A percentile compares a stretch with the other conserved stretches of the same genome.
These are phyloP conservation scores for Glycine latifolia DNA, from an alignment of 306 rosid species.

Conservation along the genomic window DNA sequence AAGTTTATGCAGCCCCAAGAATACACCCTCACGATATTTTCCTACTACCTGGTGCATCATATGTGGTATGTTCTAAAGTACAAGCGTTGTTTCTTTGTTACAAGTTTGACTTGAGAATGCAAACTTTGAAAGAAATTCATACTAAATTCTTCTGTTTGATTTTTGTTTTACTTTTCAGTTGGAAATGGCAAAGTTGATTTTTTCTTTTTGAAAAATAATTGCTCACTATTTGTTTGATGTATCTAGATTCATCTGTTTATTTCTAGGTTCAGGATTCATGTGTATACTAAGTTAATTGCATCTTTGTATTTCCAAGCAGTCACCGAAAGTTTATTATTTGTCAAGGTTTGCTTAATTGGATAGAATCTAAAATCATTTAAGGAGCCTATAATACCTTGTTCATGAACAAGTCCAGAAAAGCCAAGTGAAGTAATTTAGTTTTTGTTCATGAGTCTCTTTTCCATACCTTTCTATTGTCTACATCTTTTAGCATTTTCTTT, in stretches of 20 bases:
- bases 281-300: neutral
- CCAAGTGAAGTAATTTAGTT: conserved; percentile 9
- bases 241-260: neutral
- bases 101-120: conserved; percentile 38
- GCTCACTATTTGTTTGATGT: conserved; percentile 1
- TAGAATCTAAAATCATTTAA: conserved; percentile 20
- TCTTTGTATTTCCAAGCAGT: neutral
- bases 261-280: conserved; percentile 11
- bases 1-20: conserved; percentile 87
- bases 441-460: conserved; percentile 4
- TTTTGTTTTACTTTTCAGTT: conserved; percentile 31
- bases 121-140: conserved; percentile 14
- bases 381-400: conserved; percentile 25
- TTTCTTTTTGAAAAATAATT: conserved; percentile 9
- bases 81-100: conserved; percentile 26
- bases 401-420: conserved; percentile 22
- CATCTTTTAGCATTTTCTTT: conserved; percentile 25
- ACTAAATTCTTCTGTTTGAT: conserved; percentile 8
- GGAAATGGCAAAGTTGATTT: conserved; percentile 13
- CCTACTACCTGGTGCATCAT: conserved; percentile 89
- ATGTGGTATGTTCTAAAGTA: conserved; percentile 66
- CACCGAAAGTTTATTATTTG: neutral
- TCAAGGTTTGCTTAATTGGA: conserved; percentile 2
- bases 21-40: conserved; percentile 73
- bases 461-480: conserved; percentile 1